These are phyloP conservation scores for Cordyceps javanica DNA, from an alignment of 2,329 filamentous ascomycete genomes.

Conservation along the genomic window DNA sequence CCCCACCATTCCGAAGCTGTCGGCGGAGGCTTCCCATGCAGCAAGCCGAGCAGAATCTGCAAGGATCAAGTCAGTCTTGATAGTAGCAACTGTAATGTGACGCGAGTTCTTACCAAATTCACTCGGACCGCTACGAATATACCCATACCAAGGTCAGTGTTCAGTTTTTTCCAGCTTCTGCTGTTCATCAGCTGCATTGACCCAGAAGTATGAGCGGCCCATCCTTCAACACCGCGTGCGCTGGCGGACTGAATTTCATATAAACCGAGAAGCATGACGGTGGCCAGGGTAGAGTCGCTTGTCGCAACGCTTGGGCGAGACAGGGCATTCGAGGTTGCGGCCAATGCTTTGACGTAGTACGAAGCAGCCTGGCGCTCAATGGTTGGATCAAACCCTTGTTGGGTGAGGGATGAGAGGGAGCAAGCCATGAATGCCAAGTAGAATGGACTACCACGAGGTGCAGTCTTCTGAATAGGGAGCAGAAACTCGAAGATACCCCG, in stretches of 20 bases:
- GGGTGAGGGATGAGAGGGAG: neutral
- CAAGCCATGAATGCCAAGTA: slow-evolving; percentile 4
- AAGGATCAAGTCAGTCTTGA: neutral
- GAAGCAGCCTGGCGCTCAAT: neutral
- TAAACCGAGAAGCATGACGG: neutral
- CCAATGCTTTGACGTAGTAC: slow-evolving; percentile 3
- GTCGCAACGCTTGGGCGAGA: slow-evolving; percentile 4
- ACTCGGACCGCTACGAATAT: slow-evolving; percentile 1
- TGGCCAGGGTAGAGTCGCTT: neutral
- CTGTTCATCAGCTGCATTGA: slow-evolving; percentile 7
- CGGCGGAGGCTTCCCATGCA: neutral
- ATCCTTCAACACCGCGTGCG: neutral
- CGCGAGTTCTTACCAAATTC: neutral
- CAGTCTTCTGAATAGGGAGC: neutral
- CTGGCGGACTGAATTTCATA: neutral
- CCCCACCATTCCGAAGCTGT: neutral
- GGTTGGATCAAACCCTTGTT: neutral
- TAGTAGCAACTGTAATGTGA: neutral
- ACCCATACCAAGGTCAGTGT: slow-evolving; percentile 1
- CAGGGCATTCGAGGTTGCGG: neutral
- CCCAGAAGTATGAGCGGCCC: neutral
- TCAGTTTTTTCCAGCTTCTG: slow-evolving; percentile 5
- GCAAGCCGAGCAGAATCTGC: neutral
- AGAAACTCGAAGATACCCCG: neutral
- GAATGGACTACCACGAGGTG: neutral